Evolutionary conservation across 202 grass and related monocot genomes (phyloP).

Genomic region (Schoenoplectus tabernaemontani): DNA sequence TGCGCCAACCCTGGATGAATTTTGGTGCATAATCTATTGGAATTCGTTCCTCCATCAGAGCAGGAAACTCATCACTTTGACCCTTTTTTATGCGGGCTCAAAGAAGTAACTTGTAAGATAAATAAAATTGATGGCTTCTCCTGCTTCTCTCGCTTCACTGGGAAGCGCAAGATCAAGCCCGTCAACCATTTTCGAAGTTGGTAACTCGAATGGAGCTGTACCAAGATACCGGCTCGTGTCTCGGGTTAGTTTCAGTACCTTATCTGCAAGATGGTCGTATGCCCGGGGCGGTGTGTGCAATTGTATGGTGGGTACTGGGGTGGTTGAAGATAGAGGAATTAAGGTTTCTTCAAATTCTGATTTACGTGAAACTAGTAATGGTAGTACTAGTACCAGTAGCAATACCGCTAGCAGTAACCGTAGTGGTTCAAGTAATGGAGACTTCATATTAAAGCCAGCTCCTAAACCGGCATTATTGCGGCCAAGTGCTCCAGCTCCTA

Average conservation of each 20-base stretch:
- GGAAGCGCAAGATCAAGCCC: slow-evolving; percentile 54
- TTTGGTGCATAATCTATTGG: slow-evolving; percentile 25
- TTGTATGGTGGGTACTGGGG: slow-evolving; percentile 75
- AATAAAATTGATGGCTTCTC: slow-evolving; percentile 44
- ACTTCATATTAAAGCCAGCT: slow-evolving; percentile 61
- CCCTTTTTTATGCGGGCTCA: slow-evolving; percentile 28
- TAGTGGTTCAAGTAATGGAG: slow-evolving; percentile 18
- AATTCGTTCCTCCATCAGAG: background rate
- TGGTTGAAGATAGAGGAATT: slow-evolving; percentile 68
- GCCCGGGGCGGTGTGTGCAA: slow-evolving; percentile 45
- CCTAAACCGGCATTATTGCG: slow-evolving; percentile 42
- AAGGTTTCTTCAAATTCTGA: slow-evolving; percentile 47
- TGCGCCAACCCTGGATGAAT: background rate
- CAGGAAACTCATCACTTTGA: background rate
- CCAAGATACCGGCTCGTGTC: slow-evolving; percentile 44
- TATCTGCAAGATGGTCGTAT: slow-evolving; percentile 33
- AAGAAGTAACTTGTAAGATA: slow-evolving; percentile 10
- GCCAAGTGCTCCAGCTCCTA: slow-evolving; percentile 37
- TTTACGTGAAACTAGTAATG: slow-evolving; percentile 41
- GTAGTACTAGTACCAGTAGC: slow-evolving; percentile 34
- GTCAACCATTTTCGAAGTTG: slow-evolving; percentile 19
- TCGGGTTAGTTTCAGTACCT: slow-evolving; percentile 45
- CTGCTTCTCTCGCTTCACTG: slow-evolving; percentile 52
- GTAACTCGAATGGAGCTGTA: slow-evolving; percentile 9
- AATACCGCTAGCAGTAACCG: slow-evolving; percentile 24